phyloP scores from a whole-genome alignment of 768 basidiomycete species.

The Boletus rufocinnamomeus region DNA sequence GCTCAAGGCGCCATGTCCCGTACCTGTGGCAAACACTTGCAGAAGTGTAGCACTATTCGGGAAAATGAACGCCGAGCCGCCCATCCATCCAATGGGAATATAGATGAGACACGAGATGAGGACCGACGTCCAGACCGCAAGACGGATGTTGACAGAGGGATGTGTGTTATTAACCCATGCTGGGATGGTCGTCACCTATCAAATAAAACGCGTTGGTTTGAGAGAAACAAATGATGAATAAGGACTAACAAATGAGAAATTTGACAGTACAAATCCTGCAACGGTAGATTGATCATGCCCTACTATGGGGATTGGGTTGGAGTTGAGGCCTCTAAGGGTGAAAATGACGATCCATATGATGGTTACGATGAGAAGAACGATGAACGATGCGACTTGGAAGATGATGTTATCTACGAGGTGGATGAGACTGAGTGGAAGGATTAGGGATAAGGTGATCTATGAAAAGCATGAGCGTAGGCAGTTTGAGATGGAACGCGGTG shows the following conservation, averaged over 20 bases:
- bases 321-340: conserved; percentile 11
- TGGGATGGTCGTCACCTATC: conserved; percentile 26
- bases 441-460: conserved; percentile 20
- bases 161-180: conserved; percentile 31
- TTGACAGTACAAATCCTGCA: conserved; percentile 26
- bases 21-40: conserved; percentile 16
- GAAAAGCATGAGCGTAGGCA: conserved; percentile 1
- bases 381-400: conserved; percentile 26
- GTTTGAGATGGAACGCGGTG: background rate
- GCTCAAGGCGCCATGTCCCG: conserved; percentile 4
- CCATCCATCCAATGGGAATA: conserved; percentile 27
- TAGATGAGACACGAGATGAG: conserved; percentile 29
- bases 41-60: conserved; percentile 16
- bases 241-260: conserved; percentile 27
- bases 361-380: conserved; percentile 23
- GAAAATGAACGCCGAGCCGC: conserved; percentile 16
- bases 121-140: conserved; percentile 25
- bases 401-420: conserved; percentile 29
- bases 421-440: conserved; percentile 28
- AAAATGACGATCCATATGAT: conserved; percentile 23
- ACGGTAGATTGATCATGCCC: conserved; percentile 24
- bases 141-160: conserved; percentile 24
- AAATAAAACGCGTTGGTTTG: background rate
- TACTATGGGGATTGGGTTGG: conserved; percentile 15
- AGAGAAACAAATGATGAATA: background rate